Conservation (phyloP, 352 stramenopile genomes). For the Globisporangium uncinulatum region DNA sequence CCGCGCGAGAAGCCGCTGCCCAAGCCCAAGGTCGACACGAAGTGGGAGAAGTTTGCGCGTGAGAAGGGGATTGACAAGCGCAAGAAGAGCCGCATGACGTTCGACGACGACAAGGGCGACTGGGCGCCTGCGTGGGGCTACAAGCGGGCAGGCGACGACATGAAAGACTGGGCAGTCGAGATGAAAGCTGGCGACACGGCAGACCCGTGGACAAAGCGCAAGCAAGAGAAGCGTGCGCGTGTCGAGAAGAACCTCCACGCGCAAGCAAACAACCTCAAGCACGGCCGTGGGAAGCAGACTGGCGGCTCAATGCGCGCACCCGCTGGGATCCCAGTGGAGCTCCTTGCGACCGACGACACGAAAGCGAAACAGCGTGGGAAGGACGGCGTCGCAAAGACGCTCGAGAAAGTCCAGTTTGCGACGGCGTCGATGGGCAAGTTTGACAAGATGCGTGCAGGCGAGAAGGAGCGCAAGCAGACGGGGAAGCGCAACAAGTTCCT, state of each 20-base stretch:
- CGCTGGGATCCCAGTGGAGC: slow-evolving; percentile 87
- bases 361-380: slow-evolving; percentile 87
- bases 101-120: slow-evolving; percentile 92
- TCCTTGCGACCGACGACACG: slow-evolving; percentile 66
- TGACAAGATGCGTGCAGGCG: slow-evolving; percentile 90
- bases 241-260: slow-evolving; percentile 92
- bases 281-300: slow-evolving; percentile 57
- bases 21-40: slow-evolving; percentile 94
- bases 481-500: slow-evolving; percentile 84
- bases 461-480: slow-evolving; percentile 86
- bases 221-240: slow-evolving; percentile 89
- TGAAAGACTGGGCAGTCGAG: slow-evolving; percentile 93
- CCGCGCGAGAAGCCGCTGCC: slow-evolving; percentile 88
- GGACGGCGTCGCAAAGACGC: slow-evolving; percentile 79
- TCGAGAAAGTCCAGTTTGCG: slow-evolving; percentile 90
- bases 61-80: slow-evolving; percentile 97
- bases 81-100: slow-evolving; percentile 96
- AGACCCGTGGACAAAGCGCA: slow-evolving; percentile 92
- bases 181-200: slow-evolving; percentile 90
- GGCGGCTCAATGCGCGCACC: slow-evolving; percentile 43
- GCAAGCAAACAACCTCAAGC: slow-evolving; percentile 73
- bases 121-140: slow-evolving; percentile 94
- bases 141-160: slow-evolving; percentile 78
- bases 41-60: slow-evolving; percentile 98
- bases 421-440: slow-evolving; percentile 94